These are phyloP conservation scores for Wickerhamiella cacticola DNA, from an alignment of 805 yeast genomes.

Conservation along the genomic window DNA sequence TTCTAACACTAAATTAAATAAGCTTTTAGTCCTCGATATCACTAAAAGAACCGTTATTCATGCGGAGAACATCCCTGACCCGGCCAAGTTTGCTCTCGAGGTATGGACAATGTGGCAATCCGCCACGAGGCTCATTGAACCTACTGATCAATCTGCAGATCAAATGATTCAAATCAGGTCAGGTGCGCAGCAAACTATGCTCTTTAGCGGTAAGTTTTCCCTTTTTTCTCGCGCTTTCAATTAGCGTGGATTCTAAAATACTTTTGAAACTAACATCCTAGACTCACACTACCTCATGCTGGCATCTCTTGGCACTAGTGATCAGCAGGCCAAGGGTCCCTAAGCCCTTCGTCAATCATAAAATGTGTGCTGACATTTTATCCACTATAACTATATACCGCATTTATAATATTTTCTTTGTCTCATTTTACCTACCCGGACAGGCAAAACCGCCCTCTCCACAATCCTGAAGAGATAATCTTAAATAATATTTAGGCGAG, in stretches of 20 bases:
- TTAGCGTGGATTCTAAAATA: too few relatives aligned
- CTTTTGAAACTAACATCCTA: not conserved
- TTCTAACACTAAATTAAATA: not conserved
- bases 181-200: not conserved
- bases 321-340: too few relatives aligned
- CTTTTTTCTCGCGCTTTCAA: too few relatives aligned
- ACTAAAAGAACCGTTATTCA: not conserved
- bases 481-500: too few relatives aligned
- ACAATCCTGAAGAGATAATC: too few relatives aligned
- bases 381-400: too few relatives aligned
- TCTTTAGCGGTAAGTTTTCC: conserved; percentile 5
- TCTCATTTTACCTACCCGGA: too few relatives aligned
- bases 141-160: conserved; percentile 6
- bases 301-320: not conserved
- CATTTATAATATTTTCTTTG: too few relatives aligned
- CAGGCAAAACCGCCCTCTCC: too few relatives aligned
- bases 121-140: conserved; percentile 8
- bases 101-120: conserved; percentile 8
- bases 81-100: not conserved
- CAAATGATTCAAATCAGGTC: conserved; percentile 6
- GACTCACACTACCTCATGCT: not conserved
- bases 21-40: not conserved
- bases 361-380: too few relatives aligned
- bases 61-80: not conserved
- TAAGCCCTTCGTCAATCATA: too few relatives aligned